phyloP scores from a whole-genome alignment of 148 eudicot species.

The Selenicereus undatus region DNA sequence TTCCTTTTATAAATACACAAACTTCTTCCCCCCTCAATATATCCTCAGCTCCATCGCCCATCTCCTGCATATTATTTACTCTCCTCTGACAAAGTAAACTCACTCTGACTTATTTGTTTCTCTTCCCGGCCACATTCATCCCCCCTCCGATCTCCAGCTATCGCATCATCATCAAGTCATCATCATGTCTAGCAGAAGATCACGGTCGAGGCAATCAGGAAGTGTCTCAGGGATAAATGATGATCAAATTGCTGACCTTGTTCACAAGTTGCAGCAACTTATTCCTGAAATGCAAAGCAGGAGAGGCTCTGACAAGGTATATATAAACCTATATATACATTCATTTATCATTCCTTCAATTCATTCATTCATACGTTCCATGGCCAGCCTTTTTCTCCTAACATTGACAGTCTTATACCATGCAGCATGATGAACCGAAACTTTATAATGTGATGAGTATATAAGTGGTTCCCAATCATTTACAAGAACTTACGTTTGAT shows the following conservation, averaged over 20 bases:
- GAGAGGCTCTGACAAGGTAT: conserved; percentile 70
- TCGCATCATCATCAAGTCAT: background rate
- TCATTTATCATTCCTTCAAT: background rate
- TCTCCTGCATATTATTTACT: conserved; percentile 18
- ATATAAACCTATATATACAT: background rate
- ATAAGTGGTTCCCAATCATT: no score
- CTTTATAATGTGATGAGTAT: no score
- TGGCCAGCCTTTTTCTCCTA: background rate
- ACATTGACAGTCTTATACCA: no score
- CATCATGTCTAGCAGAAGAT: conserved; percentile 73
- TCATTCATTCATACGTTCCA: background rate
- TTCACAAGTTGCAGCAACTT: conserved; percentile 66
- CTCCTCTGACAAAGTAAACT: conserved; percentile 6
- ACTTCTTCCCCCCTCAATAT: background rate
- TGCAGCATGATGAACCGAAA: no score
- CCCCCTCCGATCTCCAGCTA: background rate
- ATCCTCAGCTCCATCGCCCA: conserved; percentile 10
- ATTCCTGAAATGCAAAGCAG: conserved; percentile 68
- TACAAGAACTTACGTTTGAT: no score
- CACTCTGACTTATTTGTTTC: background rate
- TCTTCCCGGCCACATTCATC: background rate
- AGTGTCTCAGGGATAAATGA: conserved; percentile 47
- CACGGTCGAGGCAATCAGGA: conserved; percentile 56
- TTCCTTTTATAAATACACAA: background rate
- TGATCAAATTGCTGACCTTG: conserved; percentile 78